Evolutionary conservation across 768 basidiomycete genomes (phyloP).

Genomic region (Serendipita sp.): DNA sequence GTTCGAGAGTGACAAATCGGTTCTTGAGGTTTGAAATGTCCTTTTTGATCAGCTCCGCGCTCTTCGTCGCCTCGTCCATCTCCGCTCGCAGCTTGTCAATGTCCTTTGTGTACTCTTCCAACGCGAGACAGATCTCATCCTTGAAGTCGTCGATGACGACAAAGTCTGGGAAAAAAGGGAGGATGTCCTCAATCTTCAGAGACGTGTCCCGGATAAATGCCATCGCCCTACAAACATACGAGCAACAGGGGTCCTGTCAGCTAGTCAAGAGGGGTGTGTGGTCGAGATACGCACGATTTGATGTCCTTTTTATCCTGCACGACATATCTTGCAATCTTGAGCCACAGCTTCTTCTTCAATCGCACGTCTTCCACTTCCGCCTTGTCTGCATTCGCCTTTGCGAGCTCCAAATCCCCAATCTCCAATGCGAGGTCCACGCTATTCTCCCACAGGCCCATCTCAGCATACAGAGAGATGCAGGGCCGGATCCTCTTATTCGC

Average conservation of each 20-base stretch:
- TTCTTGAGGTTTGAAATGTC: constrained; percentile 74
- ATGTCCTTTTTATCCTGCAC: constrained; percentile 97
- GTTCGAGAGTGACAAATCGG: constrained; percentile 84
- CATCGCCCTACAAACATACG: constrained; percentile 59
- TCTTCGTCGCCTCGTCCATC: constrained; percentile 90
- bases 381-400: constrained; percentile 88
- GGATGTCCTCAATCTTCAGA: constrained; percentile 92
- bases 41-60: constrained; percentile 82
- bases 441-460: constrained; percentile 95
- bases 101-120: constrained; percentile 85
- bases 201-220: constrained; percentile 88
- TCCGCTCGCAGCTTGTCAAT: constrained; percentile 81
- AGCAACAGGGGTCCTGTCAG: background rate
- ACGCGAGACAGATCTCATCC: constrained; percentile 88
- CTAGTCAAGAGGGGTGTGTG: background rate
- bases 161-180: constrained; percentile 99
- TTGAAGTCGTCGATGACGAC: constrained; percentile 99
- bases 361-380: constrained; percentile 71
- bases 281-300: constrained; percentile 57
- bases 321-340: constrained; percentile 97
- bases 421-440: constrained; percentile 88
- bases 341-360: constrained; percentile 85
- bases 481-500: constrained; percentile 63
- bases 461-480: constrained; percentile 91
- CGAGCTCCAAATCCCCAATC: constrained; percentile 88